A percentile compares a stretch with the other conserved stretches of the same genome.
Conservation (phyloP, 2,329 filamentous ascomycete genomes). For the Cercospora sojina region DNA sequence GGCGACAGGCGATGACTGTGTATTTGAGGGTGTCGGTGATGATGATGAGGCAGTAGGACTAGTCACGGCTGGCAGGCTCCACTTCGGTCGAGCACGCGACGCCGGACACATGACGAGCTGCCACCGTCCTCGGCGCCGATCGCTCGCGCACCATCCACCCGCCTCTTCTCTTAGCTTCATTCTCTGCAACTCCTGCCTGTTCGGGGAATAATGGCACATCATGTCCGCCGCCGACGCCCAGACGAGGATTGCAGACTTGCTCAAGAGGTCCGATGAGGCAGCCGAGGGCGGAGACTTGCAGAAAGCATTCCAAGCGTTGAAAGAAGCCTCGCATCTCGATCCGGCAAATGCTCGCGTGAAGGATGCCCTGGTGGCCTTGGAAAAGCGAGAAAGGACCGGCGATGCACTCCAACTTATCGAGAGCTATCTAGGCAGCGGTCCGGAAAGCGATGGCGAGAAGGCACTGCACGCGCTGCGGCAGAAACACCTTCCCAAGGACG, state of each 20-base stretch:
- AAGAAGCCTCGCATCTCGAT: conserved; percentile 47
- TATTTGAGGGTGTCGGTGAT: neutral
- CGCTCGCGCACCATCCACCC: neutral
- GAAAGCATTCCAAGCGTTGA: conserved; percentile 44
- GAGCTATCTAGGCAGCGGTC: conserved; percentile 30
- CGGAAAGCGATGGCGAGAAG: conserved; percentile 44
- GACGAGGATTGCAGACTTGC: conserved; percentile 27
- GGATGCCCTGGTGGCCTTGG: conserved; percentile 43
- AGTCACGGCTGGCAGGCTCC: neutral
- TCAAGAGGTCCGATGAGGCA: conserved; percentile 29
- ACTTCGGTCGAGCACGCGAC: conserved; percentile 5
- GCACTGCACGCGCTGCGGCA: conserved; percentile 36
- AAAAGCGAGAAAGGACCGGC: conserved; percentile 32
- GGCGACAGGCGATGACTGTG: neutral
- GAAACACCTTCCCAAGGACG: conserved; percentile 39
- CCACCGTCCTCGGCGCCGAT: neutral
- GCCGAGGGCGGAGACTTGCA: conserved; percentile 36
- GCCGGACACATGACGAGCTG: conserved; percentile 4
- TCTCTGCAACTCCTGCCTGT: conserved; percentile 7
- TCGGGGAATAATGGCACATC: conserved; percentile 26
- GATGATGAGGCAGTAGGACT: neutral
- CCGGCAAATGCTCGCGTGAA: conserved; percentile 44
- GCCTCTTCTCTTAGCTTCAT: neutral
- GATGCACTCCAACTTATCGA: conserved; percentile 26
- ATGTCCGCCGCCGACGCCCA: conserved; percentile 27